Evolutionary conservation across 306 rosid genomes (phyloP), one percentile per base, ranked within the genome.

Genomic region (Crataegus laevigata): DNA sequence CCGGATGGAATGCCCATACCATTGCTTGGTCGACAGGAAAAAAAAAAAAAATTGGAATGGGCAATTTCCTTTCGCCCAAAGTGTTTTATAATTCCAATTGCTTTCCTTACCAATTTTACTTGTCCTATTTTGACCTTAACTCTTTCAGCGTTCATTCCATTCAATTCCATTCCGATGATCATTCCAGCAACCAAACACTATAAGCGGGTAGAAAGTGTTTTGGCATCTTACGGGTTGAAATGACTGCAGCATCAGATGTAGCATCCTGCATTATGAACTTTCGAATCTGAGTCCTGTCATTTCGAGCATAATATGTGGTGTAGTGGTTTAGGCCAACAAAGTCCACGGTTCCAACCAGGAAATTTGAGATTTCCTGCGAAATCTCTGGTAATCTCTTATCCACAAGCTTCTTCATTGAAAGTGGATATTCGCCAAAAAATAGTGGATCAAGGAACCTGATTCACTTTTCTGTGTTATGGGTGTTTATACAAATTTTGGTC

Each of bases 371-470:
- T 79, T 75, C 79, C 17, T 70, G 57, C 10, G 96, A 87, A 74
- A 94, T 89, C 84, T 81, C 52, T 57, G 98, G 97, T 72, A 94
- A 80, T 83, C 97, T 89, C 71, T 81, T 76, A 29, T 84, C 91
- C 63, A 93, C 97, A 63, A 85, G 83, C 47, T 73, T 77, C 78
- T 80, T 77, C 98, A 94, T 94, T 50, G 97, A 89, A 68, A 25
- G 84, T 72, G 98, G 98, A 69, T 91, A 94, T 43, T 87, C 77
- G 34, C 98, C 98, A 62, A 89, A 82, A 82, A 86, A 68, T 64
- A 94, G 86, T 15, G 98, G 98, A 68, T 90, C 97, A 68, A 94
- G 98, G 81, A 85, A 91, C 96, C 98, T 94, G 87, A 73, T 79
- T 65, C 82, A 75, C 72, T 64, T 71, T 78, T 25, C 40, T 42